Evolutionary conservation across 2,329 filamentous ascomycete genomes (phyloP).

Genomic region (Talaromyces sp.): DNA sequence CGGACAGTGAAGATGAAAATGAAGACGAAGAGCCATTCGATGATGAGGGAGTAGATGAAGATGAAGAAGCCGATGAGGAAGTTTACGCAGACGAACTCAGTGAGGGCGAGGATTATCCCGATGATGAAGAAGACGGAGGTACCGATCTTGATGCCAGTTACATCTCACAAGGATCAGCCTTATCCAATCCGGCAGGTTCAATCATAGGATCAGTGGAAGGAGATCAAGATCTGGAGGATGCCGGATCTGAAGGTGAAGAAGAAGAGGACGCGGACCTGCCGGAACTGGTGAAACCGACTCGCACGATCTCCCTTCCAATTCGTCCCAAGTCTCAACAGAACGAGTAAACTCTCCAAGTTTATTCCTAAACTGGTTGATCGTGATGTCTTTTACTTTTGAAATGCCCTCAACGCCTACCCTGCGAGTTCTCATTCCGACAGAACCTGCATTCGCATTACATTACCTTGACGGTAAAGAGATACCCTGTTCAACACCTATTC

Average conservation of each 20-base stretch:
- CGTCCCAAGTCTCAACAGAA: constrained; percentile 20
- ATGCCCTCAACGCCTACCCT: background rate
- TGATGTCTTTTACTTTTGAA: background rate
- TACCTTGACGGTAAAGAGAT: constrained; percentile 13
- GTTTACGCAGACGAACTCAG: constrained; percentile 50
- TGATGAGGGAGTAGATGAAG: constrained; percentile 53
- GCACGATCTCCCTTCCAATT: constrained; percentile 23
- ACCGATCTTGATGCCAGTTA: constrained; percentile 40
- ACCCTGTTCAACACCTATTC: constrained; percentile 24
- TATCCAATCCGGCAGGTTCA: constrained; percentile 50
- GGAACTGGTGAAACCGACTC: constrained; percentile 2
- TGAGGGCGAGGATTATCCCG: constrained; percentile 55
- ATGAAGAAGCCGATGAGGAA: constrained; percentile 51
- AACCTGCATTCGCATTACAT: constrained; percentile 18
- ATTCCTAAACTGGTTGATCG: background rate
- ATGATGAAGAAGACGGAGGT: constrained; percentile 37
- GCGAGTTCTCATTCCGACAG: constrained; percentile 10
- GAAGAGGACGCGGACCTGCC: constrained; percentile 7
- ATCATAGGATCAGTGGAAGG: constrained; percentile 43
- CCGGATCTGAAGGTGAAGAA: constrained; percentile 22
- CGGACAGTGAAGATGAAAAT: constrained; percentile 63
- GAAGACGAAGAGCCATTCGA: constrained; percentile 51
- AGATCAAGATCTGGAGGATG: constrained; percentile 34
- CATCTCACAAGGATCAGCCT: constrained; percentile 45
- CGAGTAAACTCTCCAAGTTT: constrained; percentile 11